Evolutionary conservation across 345 rosid species (phyloP), one percentile per base, ranked within the genome.

Genomic region (Cochlearia excelsa): DNA sequence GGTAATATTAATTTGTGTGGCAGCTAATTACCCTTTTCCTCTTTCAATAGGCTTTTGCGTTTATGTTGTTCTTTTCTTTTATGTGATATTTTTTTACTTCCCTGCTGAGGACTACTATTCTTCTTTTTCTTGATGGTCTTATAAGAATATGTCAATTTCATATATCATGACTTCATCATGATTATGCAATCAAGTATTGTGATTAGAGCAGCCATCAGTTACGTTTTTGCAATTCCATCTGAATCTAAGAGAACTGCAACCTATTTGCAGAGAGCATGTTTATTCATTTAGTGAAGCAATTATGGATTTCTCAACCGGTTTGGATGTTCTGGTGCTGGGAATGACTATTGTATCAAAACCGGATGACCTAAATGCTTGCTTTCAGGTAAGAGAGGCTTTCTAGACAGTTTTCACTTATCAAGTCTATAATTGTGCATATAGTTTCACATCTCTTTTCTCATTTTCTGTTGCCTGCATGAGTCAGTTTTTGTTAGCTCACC

Each of bases 191-290:
- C 51, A 41, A 59, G 44, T 45, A 29, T 44, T 37, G 54, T 46
- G 50, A 34, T 27, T 7, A 47, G 50, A 44, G 30, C 34, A 65
- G 28, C 57, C 37, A 51, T 68, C 65, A 51, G 2, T 73, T 68
- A 40, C 40, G 56, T 57, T 39, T 58, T 37, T 37, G 48, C 40
- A 33, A 61, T 66, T 51, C 31, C 46, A 46, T 71, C 57, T 46
- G 29, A 73, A 28, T 51, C 50, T 61, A 45, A 63, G 46, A 43
- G 51, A 56, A 54, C 51, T 59, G 49, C 48, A 48, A 63, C 74
- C 49, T 71, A 26, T 67, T 16, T 79, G 81, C 95, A 92, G 98
- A 90, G 77, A 78, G 80, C 73, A 63, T 72, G 67, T 76, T 65
- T 81, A 79, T 80, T 77, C 84, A 43, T 79, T 92, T 61, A 70